Percentiles rank a stretch among this genome's conserved stretches.
Conservation (phyloP, 345 rosid genomes). For the Acer saccharum region DNA sequence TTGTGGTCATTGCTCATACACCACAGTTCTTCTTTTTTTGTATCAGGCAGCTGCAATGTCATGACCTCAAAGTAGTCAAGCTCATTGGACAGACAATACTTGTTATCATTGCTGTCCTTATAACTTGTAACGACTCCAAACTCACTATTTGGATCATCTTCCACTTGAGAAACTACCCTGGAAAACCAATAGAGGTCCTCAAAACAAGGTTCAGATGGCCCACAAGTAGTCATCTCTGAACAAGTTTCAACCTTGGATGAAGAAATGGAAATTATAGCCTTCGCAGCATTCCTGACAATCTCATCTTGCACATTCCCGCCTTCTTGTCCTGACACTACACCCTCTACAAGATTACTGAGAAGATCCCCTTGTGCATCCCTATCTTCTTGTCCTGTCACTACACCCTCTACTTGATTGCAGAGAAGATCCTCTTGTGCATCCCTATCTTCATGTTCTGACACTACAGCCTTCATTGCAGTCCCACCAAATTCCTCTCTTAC, state of each 20-base stretch:
- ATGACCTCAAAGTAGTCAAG: slow-evolving; percentile 50
- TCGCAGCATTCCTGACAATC: slow-evolving; percentile 41
- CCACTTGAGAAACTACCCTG: slow-evolving; percentile 39
- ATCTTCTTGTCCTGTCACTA: slow-evolving; percentile 25
- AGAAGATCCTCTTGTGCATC: slow-evolving; percentile 18
- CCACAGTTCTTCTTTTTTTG: slow-evolving; percentile 32
- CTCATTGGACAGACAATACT: slow-evolving; percentile 21
- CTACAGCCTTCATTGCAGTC: slow-evolving; percentile 47
- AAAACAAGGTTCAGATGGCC: slow-evolving; percentile 14
- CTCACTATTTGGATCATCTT: slow-evolving; percentile 32
- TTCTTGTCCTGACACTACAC: slow-evolving; percentile 30
- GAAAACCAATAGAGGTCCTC: slow-evolving; percentile 54
- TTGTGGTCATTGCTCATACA: slow-evolving; percentile 9
- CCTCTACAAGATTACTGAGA: slow-evolving; percentile 42
- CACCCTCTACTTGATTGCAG: slow-evolving; percentile 43
- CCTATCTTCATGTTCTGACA: slow-evolving; percentile 19
- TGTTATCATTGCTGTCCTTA: slow-evolving; percentile 16
- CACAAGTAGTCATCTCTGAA: slow-evolving; percentile 18
- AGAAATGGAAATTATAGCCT: slow-evolving; percentile 51
- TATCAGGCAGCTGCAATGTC: slow-evolving; percentile 44
- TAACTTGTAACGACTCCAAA: slow-evolving; percentile 31
- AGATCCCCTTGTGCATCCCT: slow-evolving; percentile 17
- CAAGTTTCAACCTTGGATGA: slow-evolving; percentile 26
- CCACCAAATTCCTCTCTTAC: slow-evolving; percentile 17
- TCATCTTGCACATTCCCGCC: slow-evolving; percentile 11